Conservation (phyloP, 2,329 filamentous ascomycete species). For the Microdochium bolleyi region DNA sequence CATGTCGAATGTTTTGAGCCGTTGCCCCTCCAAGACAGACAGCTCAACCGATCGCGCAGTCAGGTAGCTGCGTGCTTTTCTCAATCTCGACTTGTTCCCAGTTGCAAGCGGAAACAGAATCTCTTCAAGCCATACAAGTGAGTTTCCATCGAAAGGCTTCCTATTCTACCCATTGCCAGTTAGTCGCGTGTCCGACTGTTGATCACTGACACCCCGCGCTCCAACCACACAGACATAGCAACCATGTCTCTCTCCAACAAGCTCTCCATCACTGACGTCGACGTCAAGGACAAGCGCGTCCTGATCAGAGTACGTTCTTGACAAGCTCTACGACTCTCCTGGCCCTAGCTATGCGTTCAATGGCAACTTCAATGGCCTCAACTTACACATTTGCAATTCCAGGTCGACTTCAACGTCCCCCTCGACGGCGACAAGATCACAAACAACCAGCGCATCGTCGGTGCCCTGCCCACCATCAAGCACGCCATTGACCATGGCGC, state of each 20-base stretch:
- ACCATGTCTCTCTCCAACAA: slow-evolving; percentile 98
- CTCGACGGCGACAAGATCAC: slow-evolving; percentile 90
- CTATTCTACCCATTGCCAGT: not conserved
- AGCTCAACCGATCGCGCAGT: slow-evolving; percentile 3
- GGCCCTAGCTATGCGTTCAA: too few relatives aligned
- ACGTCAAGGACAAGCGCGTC: slow-evolving; percentile 97
- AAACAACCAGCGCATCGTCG: slow-evolving; percentile 97
- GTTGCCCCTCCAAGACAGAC: not conserved
- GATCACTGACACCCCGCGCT: slow-evolving; percentile 2
- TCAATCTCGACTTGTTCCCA: not conserved
- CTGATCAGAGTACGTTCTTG: slow-evolving; percentile 67
- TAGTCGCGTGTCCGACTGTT: not conserved
- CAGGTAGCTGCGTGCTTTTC: slow-evolving; percentile 12
- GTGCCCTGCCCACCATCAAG: slow-evolving; percentile 91
- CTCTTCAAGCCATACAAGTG: not conserved
- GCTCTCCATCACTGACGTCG: slow-evolving; percentile 91
- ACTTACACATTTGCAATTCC: slow-evolving; percentile 12
- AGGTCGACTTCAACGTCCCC: slow-evolving; percentile 99
- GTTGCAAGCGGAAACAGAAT: not conserved
- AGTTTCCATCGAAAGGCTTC: not conserved
- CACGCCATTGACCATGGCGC: slow-evolving; percentile 84
- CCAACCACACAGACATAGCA: slow-evolving; percentile 11
- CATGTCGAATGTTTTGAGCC: not conserved
- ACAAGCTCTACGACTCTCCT: not conserved
- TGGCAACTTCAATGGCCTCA: slow-evolving; percentile 1